Evolutionary conservation across 2,329 filamentous ascomycete species (phyloP), one percentile per base, ranked within the genome.

Genomic region (Fusarium napiforme): DNA sequence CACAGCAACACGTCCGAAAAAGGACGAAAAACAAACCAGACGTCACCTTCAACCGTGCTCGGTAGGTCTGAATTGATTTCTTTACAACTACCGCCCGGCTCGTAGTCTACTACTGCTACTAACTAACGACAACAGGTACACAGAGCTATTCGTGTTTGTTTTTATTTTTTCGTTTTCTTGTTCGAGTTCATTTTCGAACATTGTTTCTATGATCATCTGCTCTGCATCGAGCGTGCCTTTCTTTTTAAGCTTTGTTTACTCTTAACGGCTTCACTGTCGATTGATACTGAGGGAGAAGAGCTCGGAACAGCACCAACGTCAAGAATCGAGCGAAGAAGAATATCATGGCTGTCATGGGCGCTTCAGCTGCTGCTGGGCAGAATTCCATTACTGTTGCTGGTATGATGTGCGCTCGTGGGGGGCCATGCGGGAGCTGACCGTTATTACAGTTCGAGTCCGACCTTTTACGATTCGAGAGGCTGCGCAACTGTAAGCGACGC

Each of bases 391-490:
- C 84, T 55, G 89, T 90, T 78, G 85, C 88, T 77, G 87, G 88
- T 90, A 82, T 42, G 84, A 55, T 34, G 42, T 32, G 23, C 34
- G 36, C 59, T 53, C 23, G 58, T 45, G 2, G 11, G 21, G 45
- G 15, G 26, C 28, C 15, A 18, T 45, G 28, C 34, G 47, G 64
- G 66, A 68, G 69, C 81, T 85, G 63, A 83, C 73, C n/a, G 28
- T 23, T 45, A 39, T 50, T 47, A 40, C 76, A 91, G 91, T 93
- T 72, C 90, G 91, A 79, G 91, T 93, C 75, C 89, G 91, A 76
- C 91, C 91, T 10, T 93, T 93, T 78, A 93, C 91, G 16, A 98
- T 98, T 77, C 89, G 95, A 84, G 96, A 99, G 87, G 96, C 96
- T 76, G 96, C 96, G 45, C 96, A 98, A 84, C 85, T 99, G 87